A percentile compares a stretch with the other conserved stretches of the same genome.
These are phyloP conservation scores for Amanita molliuscula DNA, from an alignment of 768 basidiomycete species.

Conservation along the genomic window DNA sequence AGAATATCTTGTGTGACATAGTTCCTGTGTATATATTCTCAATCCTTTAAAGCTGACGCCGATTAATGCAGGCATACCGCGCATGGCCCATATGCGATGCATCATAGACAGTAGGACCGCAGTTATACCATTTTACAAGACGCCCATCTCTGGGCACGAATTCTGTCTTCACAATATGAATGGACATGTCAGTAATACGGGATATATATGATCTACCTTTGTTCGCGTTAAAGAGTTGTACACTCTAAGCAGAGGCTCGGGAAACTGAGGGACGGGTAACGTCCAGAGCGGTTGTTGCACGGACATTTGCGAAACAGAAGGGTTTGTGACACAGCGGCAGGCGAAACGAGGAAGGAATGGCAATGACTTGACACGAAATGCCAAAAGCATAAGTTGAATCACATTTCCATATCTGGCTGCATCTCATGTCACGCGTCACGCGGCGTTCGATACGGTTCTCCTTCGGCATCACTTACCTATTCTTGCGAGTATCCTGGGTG, in stretches of 20 bases:
- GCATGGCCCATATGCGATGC: constrained; percentile 98
- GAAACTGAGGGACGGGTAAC: constrained; percentile 26
- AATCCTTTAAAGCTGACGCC: neutral
- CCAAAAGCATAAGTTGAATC: neutral
- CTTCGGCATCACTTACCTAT: no score
- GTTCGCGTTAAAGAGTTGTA: constrained; percentile 90
- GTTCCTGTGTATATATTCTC: constrained; percentile 45
- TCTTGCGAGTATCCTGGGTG: no score
- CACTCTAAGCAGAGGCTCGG: constrained; percentile 66
- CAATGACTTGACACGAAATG: neutral
- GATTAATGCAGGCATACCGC: constrained; percentile 38
- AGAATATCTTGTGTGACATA: constrained; percentile 94
- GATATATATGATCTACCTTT: constrained; percentile 44
- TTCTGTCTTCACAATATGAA: constrained; percentile 41
- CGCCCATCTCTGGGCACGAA: constrained; percentile 62
- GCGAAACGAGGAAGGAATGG: neutral
- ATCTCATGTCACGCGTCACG: neutral
- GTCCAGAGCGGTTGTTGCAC: constrained; percentile 55
- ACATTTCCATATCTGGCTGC: neutral
- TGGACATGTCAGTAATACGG: constrained; percentile 10
- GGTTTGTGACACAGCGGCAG: neutral
- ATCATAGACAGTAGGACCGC: constrained; percentile 98
- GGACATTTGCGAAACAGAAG: constrained; percentile 30
- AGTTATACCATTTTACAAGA: constrained; percentile 97
- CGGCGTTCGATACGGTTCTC: neutral